Percentiles rank a stretch among this genome's conserved stretches.
phyloP scores from a whole-genome alignment of 306 rosid genomes.

The Cajanus cajan region DNA sequence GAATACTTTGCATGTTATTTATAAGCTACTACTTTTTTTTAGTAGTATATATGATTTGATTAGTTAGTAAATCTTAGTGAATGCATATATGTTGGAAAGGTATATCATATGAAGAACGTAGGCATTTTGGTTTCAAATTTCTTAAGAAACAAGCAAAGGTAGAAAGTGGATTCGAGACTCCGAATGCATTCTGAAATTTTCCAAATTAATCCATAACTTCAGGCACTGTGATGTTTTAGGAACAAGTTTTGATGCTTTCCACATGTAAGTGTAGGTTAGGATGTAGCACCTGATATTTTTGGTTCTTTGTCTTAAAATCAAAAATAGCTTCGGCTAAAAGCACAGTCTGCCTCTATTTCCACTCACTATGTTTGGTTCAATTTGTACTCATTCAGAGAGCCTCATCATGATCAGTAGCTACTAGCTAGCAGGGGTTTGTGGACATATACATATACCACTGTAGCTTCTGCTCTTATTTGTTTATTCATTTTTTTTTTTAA shows the following conservation, averaged over 20 bases:
- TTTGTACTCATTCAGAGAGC: not conserved
- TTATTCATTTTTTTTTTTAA: not conserved
- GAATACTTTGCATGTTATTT: too few species aligned
- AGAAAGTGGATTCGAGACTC: not conserved
- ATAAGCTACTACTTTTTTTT: too few species aligned
- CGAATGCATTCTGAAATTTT: not conserved
- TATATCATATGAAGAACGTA: not conserved
- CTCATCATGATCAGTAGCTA: not conserved
- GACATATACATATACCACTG: not conserved
- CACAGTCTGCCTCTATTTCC: not conserved
- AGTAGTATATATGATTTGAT: too few species aligned
- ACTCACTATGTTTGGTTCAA: not conserved
- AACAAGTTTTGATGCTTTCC: not conserved
- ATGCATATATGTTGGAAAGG: not conserved
- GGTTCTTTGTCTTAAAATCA: not conserved
- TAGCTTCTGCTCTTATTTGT: not conserved
- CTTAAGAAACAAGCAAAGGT: not conserved
- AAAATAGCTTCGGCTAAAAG: not conserved
- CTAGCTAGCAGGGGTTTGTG: not conserved
- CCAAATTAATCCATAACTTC: not conserved
- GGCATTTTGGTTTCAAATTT: not conserved
- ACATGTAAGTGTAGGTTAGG: not conserved
- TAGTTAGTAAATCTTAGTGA: not conserved
- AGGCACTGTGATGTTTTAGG: not conserved
- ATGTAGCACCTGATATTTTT: not conserved